Percentiles rank a stretch among this genome's conserved stretches.
These are phyloP conservation scores for Beauveria bassiana DNA, from an alignment of 2,329 filamentous ascomycete genomes.

Conservation along the genomic window DNA sequence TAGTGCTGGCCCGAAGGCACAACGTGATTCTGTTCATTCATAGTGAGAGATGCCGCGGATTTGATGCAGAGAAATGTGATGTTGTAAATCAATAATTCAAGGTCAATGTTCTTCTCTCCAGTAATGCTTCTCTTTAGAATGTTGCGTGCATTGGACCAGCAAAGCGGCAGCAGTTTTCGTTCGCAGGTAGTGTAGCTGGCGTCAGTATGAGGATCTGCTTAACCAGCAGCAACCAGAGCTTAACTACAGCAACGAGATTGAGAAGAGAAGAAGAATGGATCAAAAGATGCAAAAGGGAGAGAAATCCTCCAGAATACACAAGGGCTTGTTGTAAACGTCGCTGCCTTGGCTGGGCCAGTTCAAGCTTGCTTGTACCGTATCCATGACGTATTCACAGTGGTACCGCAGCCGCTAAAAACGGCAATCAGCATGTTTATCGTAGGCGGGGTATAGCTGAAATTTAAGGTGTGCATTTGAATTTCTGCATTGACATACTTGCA, in stretches of 20 bases:
- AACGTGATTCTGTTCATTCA: conserved; percentile 33
- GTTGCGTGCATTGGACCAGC: background rate
- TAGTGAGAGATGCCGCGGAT: conserved; percentile 14
- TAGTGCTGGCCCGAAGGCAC: conserved; percentile 59
- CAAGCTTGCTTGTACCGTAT: background rate
- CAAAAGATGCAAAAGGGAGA: background rate
- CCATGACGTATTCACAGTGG: conserved; percentile 10
- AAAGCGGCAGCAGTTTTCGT: background rate
- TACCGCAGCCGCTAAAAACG: conserved; percentile 1
- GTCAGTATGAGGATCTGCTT: background rate
- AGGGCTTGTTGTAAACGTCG: background rate
- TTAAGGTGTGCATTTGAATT: no score
- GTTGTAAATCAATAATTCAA: background rate
- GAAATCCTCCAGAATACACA: background rate
- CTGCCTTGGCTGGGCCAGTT: background rate
- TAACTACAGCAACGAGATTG: background rate
- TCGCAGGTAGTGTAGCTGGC: background rate
- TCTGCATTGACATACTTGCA: no score
- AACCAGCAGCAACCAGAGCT: background rate
- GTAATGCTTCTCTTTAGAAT: background rate
- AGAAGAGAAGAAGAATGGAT: background rate
- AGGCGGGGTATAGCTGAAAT: background rate
- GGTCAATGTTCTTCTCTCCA: background rate
- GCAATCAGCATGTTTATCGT: background rate
- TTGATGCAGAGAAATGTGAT: background rate